Evolutionary conservation across 2,329 filamentous ascomycete genomes (phyloP).

Genomic region (Xylariomycetidae sp.): DNA sequence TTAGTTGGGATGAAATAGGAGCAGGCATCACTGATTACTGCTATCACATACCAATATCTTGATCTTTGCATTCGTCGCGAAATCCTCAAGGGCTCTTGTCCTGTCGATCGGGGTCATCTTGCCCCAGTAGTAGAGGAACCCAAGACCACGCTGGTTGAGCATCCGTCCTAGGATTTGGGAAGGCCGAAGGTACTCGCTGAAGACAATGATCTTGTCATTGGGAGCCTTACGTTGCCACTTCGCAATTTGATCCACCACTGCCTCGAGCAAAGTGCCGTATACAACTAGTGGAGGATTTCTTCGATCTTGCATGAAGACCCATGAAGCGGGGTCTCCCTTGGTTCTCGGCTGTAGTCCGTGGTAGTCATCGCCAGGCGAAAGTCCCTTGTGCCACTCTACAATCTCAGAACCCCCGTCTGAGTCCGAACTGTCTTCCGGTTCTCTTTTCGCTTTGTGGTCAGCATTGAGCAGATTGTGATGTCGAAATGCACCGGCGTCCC

Average conservation of each 20-base stretch:
- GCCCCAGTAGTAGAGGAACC: slow-evolving; percentile 34
- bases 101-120: slow-evolving; percentile 11
- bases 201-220: slow-evolving; percentile 11
- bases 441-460: too few relatives aligned
- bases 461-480: too few relatives aligned
- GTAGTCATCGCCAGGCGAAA: slow-evolving; percentile 5
- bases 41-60: slow-evolving; percentile 35
- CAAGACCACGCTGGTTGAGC: slow-evolving; percentile 20
- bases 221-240: slow-evolving; percentile 3
- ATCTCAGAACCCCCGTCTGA: too few relatives aligned
- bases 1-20: too few relatives aligned
- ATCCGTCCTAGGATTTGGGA: slow-evolving; percentile 30
- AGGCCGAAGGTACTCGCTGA: slow-evolving; percentile 19
- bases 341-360: slow-evolving; percentile 5
- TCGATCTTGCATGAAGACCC: not conserved
- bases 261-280: slow-evolving; percentile 4
- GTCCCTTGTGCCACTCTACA: too few relatives aligned
- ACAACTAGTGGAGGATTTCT: not conserved
- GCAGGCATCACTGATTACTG: too few relatives aligned
- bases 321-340: too few relatives aligned
- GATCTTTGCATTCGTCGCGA: slow-evolving; percentile 5
- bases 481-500: too few relatives aligned
- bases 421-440: too few relatives aligned
- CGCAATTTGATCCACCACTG: not conserved
- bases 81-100: slow-evolving; percentile 12